Evolutionary conservation across 176 grass and related monocot genomes (phyloP).

Genomic region (Cenchrus fungigraminus): DNA sequence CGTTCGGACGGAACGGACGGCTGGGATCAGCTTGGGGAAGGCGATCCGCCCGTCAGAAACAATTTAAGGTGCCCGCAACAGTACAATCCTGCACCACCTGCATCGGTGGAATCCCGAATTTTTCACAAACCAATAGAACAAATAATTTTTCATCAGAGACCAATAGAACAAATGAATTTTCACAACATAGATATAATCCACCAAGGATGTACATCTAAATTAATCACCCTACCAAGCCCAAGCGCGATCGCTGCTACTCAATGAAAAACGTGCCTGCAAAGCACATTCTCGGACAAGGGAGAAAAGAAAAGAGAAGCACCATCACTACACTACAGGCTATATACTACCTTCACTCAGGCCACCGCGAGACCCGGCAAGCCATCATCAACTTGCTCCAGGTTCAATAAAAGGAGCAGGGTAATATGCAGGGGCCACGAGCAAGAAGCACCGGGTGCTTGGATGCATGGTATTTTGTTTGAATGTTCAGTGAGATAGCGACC

Average conservation of each 20-base stretch:
- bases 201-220: constrained; percentile 12
- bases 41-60: too few relatives aligned
- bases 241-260: background rate
- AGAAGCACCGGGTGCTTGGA: background rate
- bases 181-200: background rate
- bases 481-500: too few relatives aligned
- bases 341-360: constrained; percentile 10
- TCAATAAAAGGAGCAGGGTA: constrained; percentile 39
- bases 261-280: background rate
- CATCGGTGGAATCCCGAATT: background rate
- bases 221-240: background rate
- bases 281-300: background rate
- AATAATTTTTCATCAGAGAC: background rate
- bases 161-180: background rate
- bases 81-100: background rate
- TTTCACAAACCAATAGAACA: background rate
- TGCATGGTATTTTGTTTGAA: background rate
- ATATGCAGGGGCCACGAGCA: too few relatives aligned
- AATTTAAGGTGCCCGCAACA: background rate
- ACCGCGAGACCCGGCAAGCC: constrained; percentile 29
- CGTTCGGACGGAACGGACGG: too few relatives aligned
- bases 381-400: constrained; percentile 27
- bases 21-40: too few relatives aligned
- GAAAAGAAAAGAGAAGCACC: background rate
- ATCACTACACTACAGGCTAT: constrained; percentile 41